Conservation (phyloP, 176 grass and related monocot species). For the Poa pratensis region DNA sequence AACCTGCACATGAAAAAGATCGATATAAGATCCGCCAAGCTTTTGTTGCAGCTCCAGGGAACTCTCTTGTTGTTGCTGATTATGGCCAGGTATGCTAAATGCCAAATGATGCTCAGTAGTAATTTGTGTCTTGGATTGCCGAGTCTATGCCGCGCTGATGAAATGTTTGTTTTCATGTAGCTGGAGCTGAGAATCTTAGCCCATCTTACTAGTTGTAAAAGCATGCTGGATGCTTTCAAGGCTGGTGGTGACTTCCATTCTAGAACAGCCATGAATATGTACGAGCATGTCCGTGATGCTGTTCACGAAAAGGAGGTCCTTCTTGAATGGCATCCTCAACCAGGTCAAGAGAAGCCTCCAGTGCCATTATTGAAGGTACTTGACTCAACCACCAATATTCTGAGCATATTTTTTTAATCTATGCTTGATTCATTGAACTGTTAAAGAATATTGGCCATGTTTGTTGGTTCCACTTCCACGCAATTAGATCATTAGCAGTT, state of each 20-base stretch:
- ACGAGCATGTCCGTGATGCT: slow-evolving; percentile 74
- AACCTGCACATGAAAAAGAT: slow-evolving; percentile 90
- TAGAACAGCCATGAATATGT: slow-evolving; percentile 98
- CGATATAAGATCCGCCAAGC: slow-evolving; percentile 93
- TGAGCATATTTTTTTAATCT: slow-evolving; percentile 23
- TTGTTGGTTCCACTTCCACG: slow-evolving; percentile 1
- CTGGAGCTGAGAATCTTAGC: slow-evolving; percentile 94
- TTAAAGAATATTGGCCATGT: slow-evolving; percentile 3
- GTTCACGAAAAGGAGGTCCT: slow-evolving; percentile 77
- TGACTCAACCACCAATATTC: not conserved
- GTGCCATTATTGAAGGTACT: slow-evolving; percentile 84
- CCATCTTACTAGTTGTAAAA: slow-evolving; percentile 84
- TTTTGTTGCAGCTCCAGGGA: slow-evolving; percentile 85
- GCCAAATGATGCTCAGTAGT: slow-evolving; percentile 39
- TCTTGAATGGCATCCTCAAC: slow-evolving; percentile 90
- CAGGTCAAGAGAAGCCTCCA: slow-evolving; percentile 76
- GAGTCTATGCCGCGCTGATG: slow-evolving; percentile 20
- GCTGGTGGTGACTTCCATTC: slow-evolving; percentile 94
- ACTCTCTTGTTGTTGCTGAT: slow-evolving; percentile 96
- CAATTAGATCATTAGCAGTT: slow-evolving; percentile 30
- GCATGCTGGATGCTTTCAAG: slow-evolving; percentile 88
- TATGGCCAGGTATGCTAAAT: slow-evolving; percentile 71
- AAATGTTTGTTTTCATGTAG: slow-evolving; percentile 45
- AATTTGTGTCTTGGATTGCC: not conserved
- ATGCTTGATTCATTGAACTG: slow-evolving; percentile 30